Percentiles rank a stretch among this genome's conserved stretches.
phyloP scores from a whole-genome alignment of 2,329 filamentous ascomycete species.

The Talaromyces sp. region DNA sequence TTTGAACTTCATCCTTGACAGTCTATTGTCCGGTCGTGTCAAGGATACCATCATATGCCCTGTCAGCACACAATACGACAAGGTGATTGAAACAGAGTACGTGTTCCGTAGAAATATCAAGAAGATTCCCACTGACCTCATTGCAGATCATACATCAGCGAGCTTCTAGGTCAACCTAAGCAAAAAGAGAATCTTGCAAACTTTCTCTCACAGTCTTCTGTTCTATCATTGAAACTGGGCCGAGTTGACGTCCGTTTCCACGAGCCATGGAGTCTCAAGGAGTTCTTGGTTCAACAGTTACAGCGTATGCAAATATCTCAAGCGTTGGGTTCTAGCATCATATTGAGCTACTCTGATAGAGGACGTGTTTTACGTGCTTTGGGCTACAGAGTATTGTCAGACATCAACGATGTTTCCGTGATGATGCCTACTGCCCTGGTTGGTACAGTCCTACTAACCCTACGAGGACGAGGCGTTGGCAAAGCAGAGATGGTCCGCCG shows the following conservation, averaged over 20 bases:
- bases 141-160: constrained; percentile 78
- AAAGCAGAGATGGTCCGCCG: constrained; percentile 78
- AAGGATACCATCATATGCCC: constrained; percentile 91
- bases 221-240: constrained; percentile 82
- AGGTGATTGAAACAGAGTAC: constrained; percentile 89
- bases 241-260: constrained; percentile 94
- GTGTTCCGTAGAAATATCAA: constrained; percentile 17
- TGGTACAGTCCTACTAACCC: constrained; percentile 84
- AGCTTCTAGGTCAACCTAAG: constrained; percentile 89
- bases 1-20: constrained; percentile 84
- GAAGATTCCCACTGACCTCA: constrained; percentile 14
- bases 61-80: constrained; percentile 97
- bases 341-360: constrained; percentile 52
- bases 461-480: constrained; percentile 87
- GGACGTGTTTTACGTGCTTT: constrained; percentile 77
- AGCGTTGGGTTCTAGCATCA: constrained; percentile 34
- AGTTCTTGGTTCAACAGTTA: constrained; percentile 76
- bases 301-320: constrained; percentile 49
- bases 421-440: constrained; percentile 98
- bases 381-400: constrained; percentile 85
- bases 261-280: constrained; percentile 85
- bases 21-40: constrained; percentile 79
- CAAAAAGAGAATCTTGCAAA: constrained; percentile 89
- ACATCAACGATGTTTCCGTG: constrained; percentile 94
- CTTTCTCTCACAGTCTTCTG: constrained; percentile 83